Conservation (phyloP, 257 asterid genomes). For the Nicotiana knightiana region DNA sequence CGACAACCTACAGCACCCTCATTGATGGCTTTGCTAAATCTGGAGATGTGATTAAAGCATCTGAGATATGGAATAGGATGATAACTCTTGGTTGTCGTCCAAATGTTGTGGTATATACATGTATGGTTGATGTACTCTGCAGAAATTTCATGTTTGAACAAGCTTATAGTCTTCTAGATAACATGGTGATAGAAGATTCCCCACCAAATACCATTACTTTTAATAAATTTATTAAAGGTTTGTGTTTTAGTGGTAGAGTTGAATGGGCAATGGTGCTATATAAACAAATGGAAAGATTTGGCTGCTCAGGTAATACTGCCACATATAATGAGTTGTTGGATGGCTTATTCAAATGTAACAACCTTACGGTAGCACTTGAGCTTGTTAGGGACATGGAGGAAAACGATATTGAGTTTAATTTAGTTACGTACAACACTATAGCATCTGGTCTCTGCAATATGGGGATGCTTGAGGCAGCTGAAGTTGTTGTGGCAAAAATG, state of each 20-base stretch:
- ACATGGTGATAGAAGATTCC: constrained; percentile 51
- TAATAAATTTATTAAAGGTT: constrained; percentile 57
- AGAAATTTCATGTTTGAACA: constrained; percentile 52
- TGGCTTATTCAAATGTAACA: constrained; percentile 44
- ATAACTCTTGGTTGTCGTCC: constrained; percentile 45
- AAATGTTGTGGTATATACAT: constrained; percentile 70
- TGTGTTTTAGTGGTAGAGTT: constrained; percentile 49
- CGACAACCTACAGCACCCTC: constrained; percentile 54
- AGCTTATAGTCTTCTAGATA: constrained; percentile 55
- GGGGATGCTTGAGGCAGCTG: constrained; percentile 42
- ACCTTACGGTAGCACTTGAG: constrained; percentile 34
- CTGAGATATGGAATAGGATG: constrained; percentile 87
- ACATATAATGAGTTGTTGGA: constrained; percentile 66
- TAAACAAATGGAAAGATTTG: constrained; percentile 52
- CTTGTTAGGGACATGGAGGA: constrained; percentile 52
- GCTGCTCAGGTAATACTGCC: constrained; percentile 41
- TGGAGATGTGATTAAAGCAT: constrained; percentile 54
- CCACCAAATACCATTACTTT: constrained; percentile 65
- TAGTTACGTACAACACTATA: constrained; percentile 65
- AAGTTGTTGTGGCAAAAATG: constrained; percentile 59
- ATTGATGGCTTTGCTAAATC: constrained; percentile 64
- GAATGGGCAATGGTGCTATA: constrained; percentile 68
- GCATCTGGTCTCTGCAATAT: constrained; percentile 43
- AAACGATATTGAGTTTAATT: constrained; percentile 40
- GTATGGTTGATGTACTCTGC: constrained; percentile 76